Evolutionary conservation across 805 yeast genomes (phyloP).

Genomic region (Cyberlindnera americana): DNA sequence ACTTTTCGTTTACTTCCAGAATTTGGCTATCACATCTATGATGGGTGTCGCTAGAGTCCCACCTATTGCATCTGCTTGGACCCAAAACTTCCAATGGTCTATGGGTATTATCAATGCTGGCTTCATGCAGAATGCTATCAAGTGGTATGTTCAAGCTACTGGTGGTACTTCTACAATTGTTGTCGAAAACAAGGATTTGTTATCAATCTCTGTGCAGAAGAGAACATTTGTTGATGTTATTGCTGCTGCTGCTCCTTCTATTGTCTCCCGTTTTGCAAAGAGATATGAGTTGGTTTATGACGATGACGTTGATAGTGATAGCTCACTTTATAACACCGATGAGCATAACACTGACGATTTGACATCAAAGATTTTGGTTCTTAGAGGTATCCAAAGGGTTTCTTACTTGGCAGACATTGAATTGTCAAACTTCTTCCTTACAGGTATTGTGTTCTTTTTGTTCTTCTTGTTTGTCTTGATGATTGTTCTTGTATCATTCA

Average conservation of each 20-base stretch:
- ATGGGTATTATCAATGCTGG: slow-evolving; percentile 78
- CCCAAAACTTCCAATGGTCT: slow-evolving; percentile 95
- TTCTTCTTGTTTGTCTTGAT: slow-evolving; percentile 66
- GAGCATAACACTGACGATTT: slow-evolving; percentile 58
- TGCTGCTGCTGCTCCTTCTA: slow-evolving; percentile 11
- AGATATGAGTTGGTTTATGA: slow-evolving; percentile 37
- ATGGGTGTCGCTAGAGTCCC: slow-evolving; percentile 91
- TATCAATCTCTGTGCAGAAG: slow-evolving; percentile 86
- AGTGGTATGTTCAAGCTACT: slow-evolving; percentile 94
- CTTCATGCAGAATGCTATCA: slow-evolving; percentile 79
- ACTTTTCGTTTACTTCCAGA: slow-evolving; percentile 89
- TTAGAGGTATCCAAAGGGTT: slow-evolving; percentile 92
- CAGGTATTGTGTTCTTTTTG: slow-evolving; percentile 79
- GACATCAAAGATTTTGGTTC: slow-evolving; percentile 66
- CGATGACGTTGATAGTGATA: slow-evolving; percentile 45
- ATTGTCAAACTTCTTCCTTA: slow-evolving; percentile 78
- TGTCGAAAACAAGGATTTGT: slow-evolving; percentile 53
- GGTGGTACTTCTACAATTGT: slow-evolving; percentile 86
- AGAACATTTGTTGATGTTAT: slow-evolving; percentile 26
- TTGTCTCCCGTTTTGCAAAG: slow-evolving; percentile 29
- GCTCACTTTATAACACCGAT: slow-evolving; percentile 59
- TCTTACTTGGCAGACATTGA: slow-evolving; percentile 83
- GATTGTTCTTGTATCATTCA: slow-evolving; percentile 56
- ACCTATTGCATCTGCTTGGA: slow-evolving; percentile 98
- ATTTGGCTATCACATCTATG: slow-evolving; percentile 88